Base-by-base conservation (phyloP, 257 asterid genomes). In the Paraleonurus japonicus region DNA sequence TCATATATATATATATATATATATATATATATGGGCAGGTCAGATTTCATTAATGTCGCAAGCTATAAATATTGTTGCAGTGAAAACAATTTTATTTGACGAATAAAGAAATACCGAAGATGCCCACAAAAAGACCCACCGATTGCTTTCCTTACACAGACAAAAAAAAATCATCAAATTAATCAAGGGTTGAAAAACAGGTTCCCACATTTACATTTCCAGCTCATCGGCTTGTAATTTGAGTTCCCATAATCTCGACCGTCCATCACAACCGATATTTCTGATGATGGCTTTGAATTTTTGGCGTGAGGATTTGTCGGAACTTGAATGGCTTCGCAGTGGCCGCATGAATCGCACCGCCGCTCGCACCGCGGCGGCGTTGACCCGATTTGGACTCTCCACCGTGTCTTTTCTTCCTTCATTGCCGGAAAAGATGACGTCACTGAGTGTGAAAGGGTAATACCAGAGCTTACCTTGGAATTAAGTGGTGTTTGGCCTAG, bases 181-280 rank as follows among this genome's bases (percentile, higher is more conserved):
- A 0, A 51, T 51, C 27, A 51, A 51, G 98, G 98, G 71, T 88
- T 86, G 87, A 90, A 85, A 61, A 92, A 85, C 76, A 81, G 77
- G 79, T 83, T 75, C 4, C 96, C 98, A 67, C 98, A 92, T 84
- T 90, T 92, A 80, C 98, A 90, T 81, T 92, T 92, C 96, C 98
- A 92, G 79, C 91, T 92, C 92, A 92, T 84, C 23, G 98, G 98
- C 91, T 92, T 92, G 96, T 92, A 90, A 66, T 92, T 82, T 27
- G 87, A 78, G 51, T 23, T 61, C 33, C 66, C 82, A 3, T 78
- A 75, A 10, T 67, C 78, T 55, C 80, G 61, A 13, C 39, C 69
- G 65, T 13, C 11, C 17, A 57, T 59, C 12, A 2, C 13, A 28
- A 15, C 60, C 4, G 74, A 26, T 11, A n/a, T n/a, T n/a, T 11